These are phyloP conservation scores for Platanus orientalis DNA, from an alignment of 164 flowering plant species.

Conservation along the genomic window DNA sequence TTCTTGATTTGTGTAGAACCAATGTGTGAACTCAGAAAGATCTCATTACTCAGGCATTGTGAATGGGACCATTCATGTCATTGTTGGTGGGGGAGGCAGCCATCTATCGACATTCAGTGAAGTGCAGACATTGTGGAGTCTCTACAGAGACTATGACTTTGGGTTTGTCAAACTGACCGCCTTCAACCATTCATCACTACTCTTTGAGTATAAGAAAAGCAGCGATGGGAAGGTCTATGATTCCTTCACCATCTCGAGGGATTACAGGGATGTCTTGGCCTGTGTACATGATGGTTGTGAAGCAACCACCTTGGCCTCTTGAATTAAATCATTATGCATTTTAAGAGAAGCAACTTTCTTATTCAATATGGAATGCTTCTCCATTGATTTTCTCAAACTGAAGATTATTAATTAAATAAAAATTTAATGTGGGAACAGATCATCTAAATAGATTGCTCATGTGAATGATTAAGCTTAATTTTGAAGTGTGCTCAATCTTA, in stretches of 20 bases:
- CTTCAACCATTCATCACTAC: conserved; percentile 69
- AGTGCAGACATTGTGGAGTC: conserved; percentile 55
- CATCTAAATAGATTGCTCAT: too few relatives aligned
- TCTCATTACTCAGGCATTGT: conserved; percentile 52
- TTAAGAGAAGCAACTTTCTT: too few relatives aligned
- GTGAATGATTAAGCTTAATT: too few relatives aligned
- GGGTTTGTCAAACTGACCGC: conserved; percentile 90
- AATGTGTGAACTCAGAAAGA: conserved; percentile 54
- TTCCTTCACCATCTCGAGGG: conserved; percentile 78
- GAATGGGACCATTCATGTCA: conserved; percentile 82
- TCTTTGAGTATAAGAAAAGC: conserved; percentile 88
- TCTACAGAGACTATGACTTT: conserved; percentile 53
- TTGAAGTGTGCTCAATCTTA: too few relatives aligned
- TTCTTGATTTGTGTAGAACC: conserved; percentile 40
- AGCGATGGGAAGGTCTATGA: conserved; percentile 75
- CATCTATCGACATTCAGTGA: conserved; percentile 48
- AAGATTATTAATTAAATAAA: too few relatives aligned
- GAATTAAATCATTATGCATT: not conserved
- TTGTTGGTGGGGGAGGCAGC: conserved; percentile 81
- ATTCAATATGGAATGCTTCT: too few relatives aligned
- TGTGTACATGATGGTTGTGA: conserved; percentile 67
- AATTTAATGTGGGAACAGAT: too few relatives aligned
- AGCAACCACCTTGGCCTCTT: conserved; percentile 49
- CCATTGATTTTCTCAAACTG: too few relatives aligned
- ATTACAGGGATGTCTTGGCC: conserved; percentile 73